These are phyloP conservation scores for Trypanosoma rangeli DNA, from an alignment of 208 protist genomes.

Conservation along the genomic window DNA sequence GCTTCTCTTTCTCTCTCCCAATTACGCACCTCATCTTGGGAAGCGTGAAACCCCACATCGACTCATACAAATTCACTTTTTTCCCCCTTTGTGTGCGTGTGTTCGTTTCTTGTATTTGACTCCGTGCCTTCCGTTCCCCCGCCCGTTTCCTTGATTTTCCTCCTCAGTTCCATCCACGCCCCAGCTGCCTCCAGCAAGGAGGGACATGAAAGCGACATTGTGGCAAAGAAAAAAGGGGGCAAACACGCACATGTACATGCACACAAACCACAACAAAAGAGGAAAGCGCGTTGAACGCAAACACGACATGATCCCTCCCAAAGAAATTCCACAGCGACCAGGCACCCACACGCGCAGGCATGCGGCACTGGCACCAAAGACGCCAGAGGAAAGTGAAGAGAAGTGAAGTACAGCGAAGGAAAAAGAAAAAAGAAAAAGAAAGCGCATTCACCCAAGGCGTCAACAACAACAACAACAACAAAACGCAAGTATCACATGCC, in stretches of 20 bases:
- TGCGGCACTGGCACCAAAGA: neutral
- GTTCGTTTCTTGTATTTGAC: neutral
- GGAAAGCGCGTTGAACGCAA: neutral
- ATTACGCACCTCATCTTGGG: neutral
- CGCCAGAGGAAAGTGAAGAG: neutral
- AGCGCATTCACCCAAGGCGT: neutral
- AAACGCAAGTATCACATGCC: neutral
- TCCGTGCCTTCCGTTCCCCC: neutral
- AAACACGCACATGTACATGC: neutral
- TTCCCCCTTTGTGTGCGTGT: neutral
- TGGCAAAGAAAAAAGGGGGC: neutral
- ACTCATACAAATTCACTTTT: neutral
- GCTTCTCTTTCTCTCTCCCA: neutral
- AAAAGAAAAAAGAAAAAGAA: slow-evolving; percentile 24
- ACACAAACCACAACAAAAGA: neutral
- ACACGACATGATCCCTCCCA: neutral
- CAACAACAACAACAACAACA: slow-evolving; percentile 17
- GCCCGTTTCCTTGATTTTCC: neutral
- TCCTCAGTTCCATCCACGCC: too few relatives aligned
- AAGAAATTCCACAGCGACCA: neutral
- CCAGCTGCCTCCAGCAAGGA: neutral
- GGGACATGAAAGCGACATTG: neutral
- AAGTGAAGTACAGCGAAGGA: neutral
- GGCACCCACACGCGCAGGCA: slow-evolving; percentile 2
- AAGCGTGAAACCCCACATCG: neutral